Percentiles rank a stretch among this genome's conserved stretches.
phyloP scores from a whole-genome alignment of 768 basidiomycete genomes.

The Suillus subluteus region DNA sequence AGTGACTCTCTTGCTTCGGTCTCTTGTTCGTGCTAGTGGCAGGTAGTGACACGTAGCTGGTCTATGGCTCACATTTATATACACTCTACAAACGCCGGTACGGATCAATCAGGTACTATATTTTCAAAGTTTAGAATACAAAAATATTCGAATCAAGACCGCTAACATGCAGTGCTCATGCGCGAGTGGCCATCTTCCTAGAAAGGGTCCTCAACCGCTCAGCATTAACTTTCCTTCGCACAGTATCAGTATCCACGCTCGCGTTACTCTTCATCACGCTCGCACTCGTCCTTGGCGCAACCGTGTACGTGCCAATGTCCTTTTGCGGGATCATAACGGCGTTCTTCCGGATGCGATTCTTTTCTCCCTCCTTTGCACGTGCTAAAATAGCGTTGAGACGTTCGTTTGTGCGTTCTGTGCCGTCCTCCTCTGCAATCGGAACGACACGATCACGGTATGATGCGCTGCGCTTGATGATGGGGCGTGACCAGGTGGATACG shows the following conservation, averaged over 20 bases:
- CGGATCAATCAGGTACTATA: not conserved
- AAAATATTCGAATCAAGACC: not conserved
- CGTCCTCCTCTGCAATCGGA: slow-evolving; percentile 53
- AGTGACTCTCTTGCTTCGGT: not conserved
- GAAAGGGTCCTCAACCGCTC: slow-evolving; percentile 72
- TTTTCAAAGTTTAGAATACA: not conserved
- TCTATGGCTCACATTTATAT: not conserved
- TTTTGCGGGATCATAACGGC: slow-evolving; percentile 84
- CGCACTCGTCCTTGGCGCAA: slow-evolving; percentile 67
- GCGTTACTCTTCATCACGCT: slow-evolving; percentile 53
- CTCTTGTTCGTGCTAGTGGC: not conserved
- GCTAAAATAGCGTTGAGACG: slow-evolving; percentile 72
- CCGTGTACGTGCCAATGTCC: slow-evolving; percentile 75
- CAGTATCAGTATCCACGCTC: slow-evolving; percentile 75
- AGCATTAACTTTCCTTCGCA: slow-evolving; percentile 72
- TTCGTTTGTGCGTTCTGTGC: slow-evolving; percentile 47
- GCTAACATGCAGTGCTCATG: slow-evolving; percentile 12
- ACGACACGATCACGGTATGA: slow-evolving; percentile 78
- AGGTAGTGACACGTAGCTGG: not conserved
- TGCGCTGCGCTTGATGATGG: slow-evolving; percentile 88
- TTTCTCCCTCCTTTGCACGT: slow-evolving; percentile 68
- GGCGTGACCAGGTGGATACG: slow-evolving; percentile 84
- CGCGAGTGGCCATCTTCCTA: slow-evolving; percentile 43
- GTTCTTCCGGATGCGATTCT: slow-evolving; percentile 71
- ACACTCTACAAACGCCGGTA: not conserved